Base-by-base conservation (phyloP, 2,329 filamentous ascomycete genomes). In the Xylariaceae sp. region DNA sequence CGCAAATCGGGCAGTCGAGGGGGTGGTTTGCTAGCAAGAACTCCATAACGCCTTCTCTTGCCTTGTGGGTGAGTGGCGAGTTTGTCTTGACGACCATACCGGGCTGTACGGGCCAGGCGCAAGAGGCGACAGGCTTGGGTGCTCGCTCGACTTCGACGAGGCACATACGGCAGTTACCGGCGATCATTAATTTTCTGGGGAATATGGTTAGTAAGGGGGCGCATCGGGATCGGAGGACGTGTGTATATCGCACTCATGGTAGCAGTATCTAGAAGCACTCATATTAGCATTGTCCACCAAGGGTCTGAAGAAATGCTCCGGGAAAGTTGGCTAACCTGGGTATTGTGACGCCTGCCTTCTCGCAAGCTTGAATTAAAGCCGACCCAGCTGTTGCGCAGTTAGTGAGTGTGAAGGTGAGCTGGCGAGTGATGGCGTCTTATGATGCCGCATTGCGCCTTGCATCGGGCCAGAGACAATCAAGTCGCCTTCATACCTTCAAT, bases 61-160 rank as follows among this genome's bases (percentile, higher is more conserved):
- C 94, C 78, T 99, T 99, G 80, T 99, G 94, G 66, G 90, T 87
- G 61, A 97, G 82, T 41, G 92, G 89, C 53, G 94, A 96, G 75
- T 96, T 90, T 60, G 94, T 99, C 83, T 97, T 96, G 67, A 99
- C 94, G 49, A 96, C 91, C 94, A 99, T 99, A 58, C 94, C 94
- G 52, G 94, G 89, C 74, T 96, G 92, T 64, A 97, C 94, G 49
- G 94, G 94, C 94, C 94, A 99, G 65, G 94, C 94, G 75, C 94
- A 99, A 59, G 94, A 99, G 66, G 94, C 94, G 53, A 97, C 92
- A 56, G 94, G 94, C 77, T 99, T 99, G 55, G 94, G 94, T 57
- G 90, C 89, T 74, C 85, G 85, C 78, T 97, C 94, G 63, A 99
- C 94, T 79, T 99, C 94, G 69, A 99, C 94, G 69, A 99, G 78